phyloP scores from a whole-genome alignment of 129 eudicot species.

The Tanacetum coccineum region DNA sequence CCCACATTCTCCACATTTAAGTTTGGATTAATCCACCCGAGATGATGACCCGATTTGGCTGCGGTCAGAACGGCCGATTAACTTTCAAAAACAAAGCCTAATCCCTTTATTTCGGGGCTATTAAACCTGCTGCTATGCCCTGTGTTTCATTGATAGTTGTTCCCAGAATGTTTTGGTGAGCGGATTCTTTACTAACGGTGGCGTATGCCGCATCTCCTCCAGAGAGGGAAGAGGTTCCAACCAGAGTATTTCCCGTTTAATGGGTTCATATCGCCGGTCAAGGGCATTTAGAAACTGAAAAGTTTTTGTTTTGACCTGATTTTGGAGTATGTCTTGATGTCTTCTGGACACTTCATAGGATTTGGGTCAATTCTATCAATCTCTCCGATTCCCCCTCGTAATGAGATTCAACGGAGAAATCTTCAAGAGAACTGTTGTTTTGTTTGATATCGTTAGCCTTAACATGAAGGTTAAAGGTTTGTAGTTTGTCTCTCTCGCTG shows the following conservation, averaged over 20 bases:
- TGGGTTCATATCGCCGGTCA: neutral
- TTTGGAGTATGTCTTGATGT: neutral
- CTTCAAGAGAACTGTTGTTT: too few relatives aligned
- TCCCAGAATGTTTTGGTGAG: neutral
- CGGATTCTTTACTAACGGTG: neutral
- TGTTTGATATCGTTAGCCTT: too few relatives aligned
- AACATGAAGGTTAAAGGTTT: too few relatives aligned
- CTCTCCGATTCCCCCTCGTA: too few relatives aligned
- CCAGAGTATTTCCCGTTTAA: slow-evolving; percentile 1
- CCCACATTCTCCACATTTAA: neutral
- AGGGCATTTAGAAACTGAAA: neutral
- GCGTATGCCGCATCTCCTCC: neutral
- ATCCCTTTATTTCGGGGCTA: neutral
- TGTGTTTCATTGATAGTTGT: too few relatives aligned
- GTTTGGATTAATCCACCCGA: neutral
- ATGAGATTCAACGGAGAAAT: too few relatives aligned
- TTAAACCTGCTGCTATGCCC: too few relatives aligned
- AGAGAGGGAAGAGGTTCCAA: neutral
- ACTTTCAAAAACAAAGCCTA: neutral
- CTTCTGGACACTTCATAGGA: too few relatives aligned
- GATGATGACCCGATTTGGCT: neutral
- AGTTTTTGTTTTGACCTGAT: neutral
- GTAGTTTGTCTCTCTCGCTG: too few relatives aligned
- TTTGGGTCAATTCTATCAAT: too few relatives aligned
- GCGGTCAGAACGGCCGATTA: neutral